A percentile compares a stretch with the other conserved stretches of the same genome.
Evolutionary conservation across 257 asterid species (phyloP).

Genomic region (Rhazya stricta): DNA sequence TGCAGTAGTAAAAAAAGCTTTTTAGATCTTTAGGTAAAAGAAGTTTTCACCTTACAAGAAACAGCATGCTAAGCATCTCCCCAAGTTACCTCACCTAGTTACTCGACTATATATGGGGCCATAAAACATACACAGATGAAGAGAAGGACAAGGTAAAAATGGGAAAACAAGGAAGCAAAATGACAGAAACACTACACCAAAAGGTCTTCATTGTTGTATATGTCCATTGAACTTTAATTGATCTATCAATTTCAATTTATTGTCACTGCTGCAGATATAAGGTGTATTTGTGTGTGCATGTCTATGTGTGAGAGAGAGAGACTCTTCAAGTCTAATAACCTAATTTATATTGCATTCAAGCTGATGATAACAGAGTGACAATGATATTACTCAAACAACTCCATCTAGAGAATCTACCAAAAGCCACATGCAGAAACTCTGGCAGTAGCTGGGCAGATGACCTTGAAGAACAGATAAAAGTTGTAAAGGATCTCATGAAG

Average conservation of each 20-base stretch:
- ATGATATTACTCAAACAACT: not conserved
- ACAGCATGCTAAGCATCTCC: not conserved
- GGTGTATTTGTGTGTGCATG: not conserved
- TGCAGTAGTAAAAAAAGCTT: conserved; percentile 9
- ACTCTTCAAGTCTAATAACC: not conserved
- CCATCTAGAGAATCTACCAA: not conserved
- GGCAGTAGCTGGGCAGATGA: not conserved
- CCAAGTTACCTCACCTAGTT: not conserved
- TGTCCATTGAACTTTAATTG: not conserved
- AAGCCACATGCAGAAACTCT: not conserved
- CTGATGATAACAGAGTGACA: not conserved
- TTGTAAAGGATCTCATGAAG: not conserved
- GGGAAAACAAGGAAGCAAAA: not conserved
- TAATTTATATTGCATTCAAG: not conserved
- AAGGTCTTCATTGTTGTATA: not conserved
- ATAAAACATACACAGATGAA: not conserved
- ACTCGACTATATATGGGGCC: not conserved
- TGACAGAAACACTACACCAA: not conserved
- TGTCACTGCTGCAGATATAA: not conserved
- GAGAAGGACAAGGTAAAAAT: not conserved
- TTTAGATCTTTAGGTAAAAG: not conserved
- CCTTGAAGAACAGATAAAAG: not conserved
- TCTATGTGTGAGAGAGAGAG: not conserved
- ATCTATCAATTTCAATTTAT: not conserved
- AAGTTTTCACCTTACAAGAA: not conserved